A percentile compares a stretch with the other conserved stretches of the same genome.
Conservation (phyloP, 306 rosid species). For the Vicia sativa region DNA sequence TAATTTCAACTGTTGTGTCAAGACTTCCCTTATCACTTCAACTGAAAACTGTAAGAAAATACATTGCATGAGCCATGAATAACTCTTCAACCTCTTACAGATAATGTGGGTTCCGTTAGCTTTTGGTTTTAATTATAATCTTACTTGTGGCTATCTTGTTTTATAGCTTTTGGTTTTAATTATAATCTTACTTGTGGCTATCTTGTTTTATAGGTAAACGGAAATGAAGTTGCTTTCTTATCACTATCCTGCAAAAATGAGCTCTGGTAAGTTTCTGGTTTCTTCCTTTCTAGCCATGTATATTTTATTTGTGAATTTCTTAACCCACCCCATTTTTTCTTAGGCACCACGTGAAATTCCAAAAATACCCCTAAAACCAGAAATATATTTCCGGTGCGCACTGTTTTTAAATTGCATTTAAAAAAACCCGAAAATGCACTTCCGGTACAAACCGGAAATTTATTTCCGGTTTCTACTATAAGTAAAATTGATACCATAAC, state of each 20-base stretch:
- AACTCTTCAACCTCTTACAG: conserved; percentile 14
- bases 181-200: conserved; percentile 20
- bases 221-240: conserved; percentile 64
- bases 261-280: conserved; percentile 59
- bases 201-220: conserved; percentile 67
- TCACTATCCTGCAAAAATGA: conserved; percentile 66
- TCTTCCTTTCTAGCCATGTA: conserved; percentile 31
- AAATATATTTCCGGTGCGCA: too few relatives aligned
- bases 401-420: too few relatives aligned
- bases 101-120: conserved; percentile 17
- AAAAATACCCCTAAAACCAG: too few relatives aligned
- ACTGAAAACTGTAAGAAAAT: conserved; percentile 10
- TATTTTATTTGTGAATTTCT: too few relatives aligned
- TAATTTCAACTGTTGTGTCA: conserved; percentile 5
- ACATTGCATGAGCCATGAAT: conserved; percentile 19
- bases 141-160: conserved; percentile 35
- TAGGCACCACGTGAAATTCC: too few relatives aligned
- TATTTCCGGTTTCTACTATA: too few relatives aligned
- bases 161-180: conserved; percentile 48
- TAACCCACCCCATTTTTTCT: too few relatives aligned
- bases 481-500: too few relatives aligned
- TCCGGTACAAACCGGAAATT: too few relatives aligned
- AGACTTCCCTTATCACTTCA: conserved; percentile 5
- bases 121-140: conserved; percentile 28
- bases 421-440: too few relatives aligned